Percentiles rank a stretch among this genome's conserved stretches.
Conservation (phyloP, 805 yeast genomes). For the Metschnikowia baotianmanensis region DNA sequence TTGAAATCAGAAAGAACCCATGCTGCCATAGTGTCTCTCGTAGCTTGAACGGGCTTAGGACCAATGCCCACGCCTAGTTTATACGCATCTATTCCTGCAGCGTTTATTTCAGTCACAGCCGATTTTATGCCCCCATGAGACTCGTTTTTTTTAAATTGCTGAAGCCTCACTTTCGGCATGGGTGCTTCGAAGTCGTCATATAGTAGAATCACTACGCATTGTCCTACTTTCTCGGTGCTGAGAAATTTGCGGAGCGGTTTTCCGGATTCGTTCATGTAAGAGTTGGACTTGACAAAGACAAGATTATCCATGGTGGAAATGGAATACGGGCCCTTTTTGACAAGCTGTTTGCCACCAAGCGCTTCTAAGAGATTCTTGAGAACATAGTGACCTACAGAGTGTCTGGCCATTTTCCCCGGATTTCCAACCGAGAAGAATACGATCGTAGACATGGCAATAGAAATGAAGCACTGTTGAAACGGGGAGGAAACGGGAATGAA, state of each 20-base stretch:
- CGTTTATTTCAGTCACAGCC: slow-evolving; percentile 15
- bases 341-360: slow-evolving; percentile 29
- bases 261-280: slow-evolving; percentile 42
- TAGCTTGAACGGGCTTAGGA: slow-evolving; percentile 38
- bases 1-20: slow-evolving; percentile 42
- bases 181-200: slow-evolving; percentile 40
- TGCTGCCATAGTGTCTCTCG: slow-evolving; percentile 33
- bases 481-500: not conserved
- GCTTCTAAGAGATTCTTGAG: slow-evolving; percentile 26
- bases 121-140: slow-evolving; percentile 41
- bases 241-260: slow-evolving; percentile 28
- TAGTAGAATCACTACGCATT: slow-evolving; percentile 24
- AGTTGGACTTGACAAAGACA: slow-evolving; percentile 34
- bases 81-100: slow-evolving; percentile 14
- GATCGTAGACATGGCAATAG: slow-evolving; percentile 1
- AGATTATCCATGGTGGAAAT: slow-evolving; percentile 23
- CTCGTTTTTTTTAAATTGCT: slow-evolving; percentile 33
- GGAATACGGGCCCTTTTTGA: slow-evolving; percentile 31
- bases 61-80: slow-evolving; percentile 43
- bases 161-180: slow-evolving; percentile 31
- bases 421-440: slow-evolving; percentile 37
- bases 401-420: slow-evolving; percentile 40
- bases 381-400: slow-evolving; percentile 39
- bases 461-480: not conserved
- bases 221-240: slow-evolving; percentile 18